phyloP scores from a whole-genome alignment of 2,329 filamentous ascomycete species.

The Pseudogymnoascus sp. region DNA sequence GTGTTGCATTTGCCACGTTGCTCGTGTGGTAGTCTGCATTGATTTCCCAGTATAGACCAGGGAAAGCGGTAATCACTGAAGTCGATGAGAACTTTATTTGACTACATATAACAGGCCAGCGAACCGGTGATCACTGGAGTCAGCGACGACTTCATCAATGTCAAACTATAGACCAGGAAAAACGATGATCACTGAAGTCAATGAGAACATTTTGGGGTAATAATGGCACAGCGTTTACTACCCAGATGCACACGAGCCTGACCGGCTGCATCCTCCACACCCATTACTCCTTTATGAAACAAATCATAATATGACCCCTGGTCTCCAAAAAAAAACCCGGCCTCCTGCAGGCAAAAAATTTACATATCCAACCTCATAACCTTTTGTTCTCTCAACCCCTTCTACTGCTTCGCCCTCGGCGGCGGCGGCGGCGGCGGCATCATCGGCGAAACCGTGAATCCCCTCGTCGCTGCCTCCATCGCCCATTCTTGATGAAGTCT shows the following conservation, averaged over 20 bases:
- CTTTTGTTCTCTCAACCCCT: not conserved
- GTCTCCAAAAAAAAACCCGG: not conserved
- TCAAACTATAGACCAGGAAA: not conserved
- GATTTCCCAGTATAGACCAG: not conserved
- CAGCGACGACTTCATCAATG: not conserved
- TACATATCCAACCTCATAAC: not conserved
- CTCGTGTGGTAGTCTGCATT: not conserved
- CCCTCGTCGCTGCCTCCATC: conserved; percentile 9
- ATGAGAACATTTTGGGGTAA: not conserved
- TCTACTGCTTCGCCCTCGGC: not conserved
- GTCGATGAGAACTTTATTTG: no score
- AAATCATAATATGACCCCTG: not conserved
- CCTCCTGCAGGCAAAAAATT: not conserved
- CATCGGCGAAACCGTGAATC: conserved; percentile 9
- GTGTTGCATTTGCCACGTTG: not conserved
- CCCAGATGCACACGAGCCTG: not conserved
- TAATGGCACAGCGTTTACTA: conserved; percentile 1
- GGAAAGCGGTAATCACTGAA: not conserved
- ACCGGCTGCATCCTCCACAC: not conserved
- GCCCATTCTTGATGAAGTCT: conserved; percentile 5
- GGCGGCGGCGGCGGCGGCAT: conserved; percentile 8
- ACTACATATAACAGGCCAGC: no score
- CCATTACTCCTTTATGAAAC: conserved; percentile 4
- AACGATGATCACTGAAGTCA: not conserved
- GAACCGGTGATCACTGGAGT: no score